phyloP scores from a whole-genome alignment of 2,329 filamentous ascomycete genomes.

The Venturia oleaginea region DNA sequence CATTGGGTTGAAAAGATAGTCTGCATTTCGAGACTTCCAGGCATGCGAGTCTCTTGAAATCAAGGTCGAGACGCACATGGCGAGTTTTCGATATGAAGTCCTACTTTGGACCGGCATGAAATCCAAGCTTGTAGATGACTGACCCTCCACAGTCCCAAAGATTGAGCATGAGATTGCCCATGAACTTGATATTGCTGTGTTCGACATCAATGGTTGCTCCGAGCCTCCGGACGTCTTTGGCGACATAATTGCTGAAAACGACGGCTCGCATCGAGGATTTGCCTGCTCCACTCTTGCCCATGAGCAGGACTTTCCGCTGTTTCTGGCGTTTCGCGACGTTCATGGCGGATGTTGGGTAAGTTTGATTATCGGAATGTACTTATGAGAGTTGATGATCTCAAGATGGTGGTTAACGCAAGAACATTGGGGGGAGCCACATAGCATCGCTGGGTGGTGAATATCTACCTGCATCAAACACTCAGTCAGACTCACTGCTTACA shows the following conservation, averaged over 20 bases:
- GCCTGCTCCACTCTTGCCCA: conserved; percentile 92
- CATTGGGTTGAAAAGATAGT: no score
- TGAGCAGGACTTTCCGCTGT: conserved; percentile 45
- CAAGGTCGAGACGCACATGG: background rate
- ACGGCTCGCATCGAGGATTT: conserved; percentile 98
- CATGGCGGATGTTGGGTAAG: conserved; percentile 2
- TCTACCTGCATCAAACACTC: no score
- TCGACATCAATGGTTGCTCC: conserved; percentile 98
- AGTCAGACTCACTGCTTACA: no score
- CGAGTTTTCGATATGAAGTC: background rate
- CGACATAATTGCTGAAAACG: conserved; percentile 98
- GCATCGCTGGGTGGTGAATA: background rate
- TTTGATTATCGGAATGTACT: background rate
- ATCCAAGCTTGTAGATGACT: background rate
- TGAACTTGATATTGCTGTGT: conserved; percentile 96
- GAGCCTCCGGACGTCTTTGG: conserved; percentile 83
- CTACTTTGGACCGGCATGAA: background rate
- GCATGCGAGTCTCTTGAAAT: background rate
- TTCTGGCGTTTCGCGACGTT: conserved; percentile 34
- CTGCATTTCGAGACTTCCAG: background rate
- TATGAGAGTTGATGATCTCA: background rate
- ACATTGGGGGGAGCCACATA: background rate
- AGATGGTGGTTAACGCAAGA: background rate
- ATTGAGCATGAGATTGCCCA: conserved; percentile 94
- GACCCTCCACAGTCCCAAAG: conserved; percentile 95